Evolutionary conservation across 2,329 filamentous ascomycete genomes (phyloP).

Genomic region (Reticulascus tulasneorum): DNA sequence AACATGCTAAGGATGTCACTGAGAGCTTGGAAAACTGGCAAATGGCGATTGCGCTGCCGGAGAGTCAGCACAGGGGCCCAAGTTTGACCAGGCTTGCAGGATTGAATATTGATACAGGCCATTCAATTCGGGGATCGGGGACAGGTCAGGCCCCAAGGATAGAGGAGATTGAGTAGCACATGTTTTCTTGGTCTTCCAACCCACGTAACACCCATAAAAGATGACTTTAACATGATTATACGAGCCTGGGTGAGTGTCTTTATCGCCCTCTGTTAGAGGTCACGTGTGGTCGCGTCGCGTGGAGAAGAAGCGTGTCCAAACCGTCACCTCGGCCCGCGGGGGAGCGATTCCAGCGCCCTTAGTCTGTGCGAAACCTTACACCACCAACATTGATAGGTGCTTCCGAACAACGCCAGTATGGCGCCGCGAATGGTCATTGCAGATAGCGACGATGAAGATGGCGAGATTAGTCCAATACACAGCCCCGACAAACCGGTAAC

Average conservation of each 20-base stretch:
- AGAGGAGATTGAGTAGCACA: slow-evolving; percentile 56
- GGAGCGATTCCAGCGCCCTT: too few relatives aligned
- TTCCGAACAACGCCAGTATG: too few relatives aligned
- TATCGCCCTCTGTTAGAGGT: too few relatives aligned
- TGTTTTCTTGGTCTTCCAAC: slow-evolving; percentile 7
- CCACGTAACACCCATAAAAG: too few relatives aligned
- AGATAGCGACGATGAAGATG: slow-evolving; percentile 16
- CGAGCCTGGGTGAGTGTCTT: too few relatives aligned
- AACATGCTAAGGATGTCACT: slow-evolving; percentile 63
- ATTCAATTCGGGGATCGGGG: slow-evolving; percentile 25
- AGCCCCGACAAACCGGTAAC: slow-evolving; percentile 9
- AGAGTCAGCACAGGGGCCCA: background rate
- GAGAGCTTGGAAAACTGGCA: slow-evolving; percentile 64
- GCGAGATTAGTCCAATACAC: slow-evolving; percentile 2
- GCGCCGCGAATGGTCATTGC: slow-evolving; percentile 11
- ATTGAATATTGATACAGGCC: slow-evolving; percentile 7
- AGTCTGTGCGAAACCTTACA: too few relatives aligned
- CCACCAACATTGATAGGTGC: too few relatives aligned
- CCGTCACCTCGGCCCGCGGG: too few relatives aligned
- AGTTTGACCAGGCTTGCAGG: slow-evolving; percentile 8
- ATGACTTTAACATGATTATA: too few relatives aligned
- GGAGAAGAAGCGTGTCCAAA: too few relatives aligned
- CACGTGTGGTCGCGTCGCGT: too few relatives aligned
- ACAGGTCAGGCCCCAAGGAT: slow-evolving; percentile 37
- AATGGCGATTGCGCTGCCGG: slow-evolving; percentile 42